Evolutionary conservation across 2,329 filamentous ascomycete genomes (phyloP).

Genomic region (Penicillium sumatraense): DNA sequence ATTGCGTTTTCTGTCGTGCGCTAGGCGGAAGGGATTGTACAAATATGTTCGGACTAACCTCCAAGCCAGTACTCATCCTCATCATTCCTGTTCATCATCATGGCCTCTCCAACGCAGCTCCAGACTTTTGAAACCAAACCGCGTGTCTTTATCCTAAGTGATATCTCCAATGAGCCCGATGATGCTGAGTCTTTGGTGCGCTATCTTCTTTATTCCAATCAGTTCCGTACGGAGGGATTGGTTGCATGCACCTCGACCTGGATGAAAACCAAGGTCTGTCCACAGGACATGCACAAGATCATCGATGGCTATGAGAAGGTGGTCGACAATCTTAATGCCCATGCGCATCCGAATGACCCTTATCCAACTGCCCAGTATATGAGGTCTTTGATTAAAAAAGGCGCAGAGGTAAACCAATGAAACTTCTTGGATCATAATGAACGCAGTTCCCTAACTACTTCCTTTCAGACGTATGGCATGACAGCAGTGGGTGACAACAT

Average conservation of each 20-base stretch:
- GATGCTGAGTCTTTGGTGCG: constrained; percentile 52
- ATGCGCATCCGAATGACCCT: constrained; percentile 50
- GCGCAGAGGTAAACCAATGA: constrained; percentile 42
- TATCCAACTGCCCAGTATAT: constrained; percentile 47
- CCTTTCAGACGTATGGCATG: constrained; percentile 37
- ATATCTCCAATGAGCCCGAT: constrained; percentile 55
- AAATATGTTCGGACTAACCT: neutral
- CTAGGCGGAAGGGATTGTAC: neutral
- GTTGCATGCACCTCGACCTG: constrained; percentile 54
- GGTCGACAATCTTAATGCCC: constrained; percentile 54
- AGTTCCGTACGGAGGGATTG: constrained; percentile 53
- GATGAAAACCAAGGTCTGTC: constrained; percentile 47
- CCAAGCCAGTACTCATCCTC: neutral
- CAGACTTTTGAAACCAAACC: constrained; percentile 17
- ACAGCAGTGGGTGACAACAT: constrained; percentile 37
- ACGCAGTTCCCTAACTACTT: neutral
- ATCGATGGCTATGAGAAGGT: constrained; percentile 51
- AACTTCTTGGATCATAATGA: neutral
- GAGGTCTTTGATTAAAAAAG: constrained; percentile 43
- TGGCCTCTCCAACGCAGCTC: constrained; percentile 13
- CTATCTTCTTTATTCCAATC: constrained; percentile 52
- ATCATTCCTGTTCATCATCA: constrained; percentile 4
- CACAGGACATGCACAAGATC: constrained; percentile 51
- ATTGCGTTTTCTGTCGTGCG: constrained; percentile 6
- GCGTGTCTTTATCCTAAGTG: constrained; percentile 47